Base-by-base conservation (phyloP, 2,329 filamentous ascomycete species). In the Drechslera avenae region DNA sequence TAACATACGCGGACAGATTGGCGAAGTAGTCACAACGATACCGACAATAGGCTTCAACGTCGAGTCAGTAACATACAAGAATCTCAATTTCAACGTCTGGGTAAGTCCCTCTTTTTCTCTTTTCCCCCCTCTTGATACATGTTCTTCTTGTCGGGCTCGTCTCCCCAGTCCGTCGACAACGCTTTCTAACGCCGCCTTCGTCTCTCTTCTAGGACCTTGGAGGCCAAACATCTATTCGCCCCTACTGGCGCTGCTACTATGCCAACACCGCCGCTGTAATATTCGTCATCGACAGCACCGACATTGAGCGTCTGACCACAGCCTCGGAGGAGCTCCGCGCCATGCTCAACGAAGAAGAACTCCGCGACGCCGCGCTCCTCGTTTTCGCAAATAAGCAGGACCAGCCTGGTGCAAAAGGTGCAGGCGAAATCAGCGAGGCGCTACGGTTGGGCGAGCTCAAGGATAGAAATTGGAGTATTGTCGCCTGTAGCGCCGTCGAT, bases 351-450 rank as follows among this genome's bases (percentile, higher is more conserved):
- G 94, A 99, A 77, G 94, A 97, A 60, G 93, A 99, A 76, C 83
- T 99, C 47, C 89, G 91, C 71, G 94, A 97, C 69, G 93, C 94
- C 10, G 87, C 91, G 17, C 79, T 99, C 46, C 79, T 99, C 46
- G 94, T 99, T 9, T 99, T 97, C 75, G 94, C 94, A 68, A 99
- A 99, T 79, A 99, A 99, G 80, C 94, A 99, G 76, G 94, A 99
- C 77, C 91, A 97, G 76, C 93, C 93, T 2, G 94, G 94, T 14
- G 93, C 94, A 40, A 96, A 96, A 78, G 94, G 93, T 2, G 94
- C 94, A 1, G 94, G 91, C 14, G 94, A 97, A 74, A 99, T 99
- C 59, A 96, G 90, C 48, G 93, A 97, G 77, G 93, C 92, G 40
- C 77, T 99, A 74, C 88, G 88, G 66, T 77, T 99, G 62, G 92